Evolutionary conservation across 495 filamentous ascomycete species (phyloP).

Genomic region (Polyplosphaeria fusca): DNA sequence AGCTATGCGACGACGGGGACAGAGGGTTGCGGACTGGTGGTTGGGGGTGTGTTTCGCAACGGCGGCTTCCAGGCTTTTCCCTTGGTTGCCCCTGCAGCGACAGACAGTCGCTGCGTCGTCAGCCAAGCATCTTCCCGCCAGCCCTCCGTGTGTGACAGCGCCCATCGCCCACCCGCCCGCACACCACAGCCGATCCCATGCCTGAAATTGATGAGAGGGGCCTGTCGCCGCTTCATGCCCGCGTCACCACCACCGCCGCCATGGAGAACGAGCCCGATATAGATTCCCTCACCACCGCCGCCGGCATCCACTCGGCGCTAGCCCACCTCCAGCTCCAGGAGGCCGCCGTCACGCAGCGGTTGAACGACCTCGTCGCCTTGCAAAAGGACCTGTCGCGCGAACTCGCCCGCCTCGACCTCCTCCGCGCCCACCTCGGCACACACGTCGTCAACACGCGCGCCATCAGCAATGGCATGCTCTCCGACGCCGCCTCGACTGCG

Average conservation of each 20-base stretch:
- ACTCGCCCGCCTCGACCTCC: constrained; percentile 79
- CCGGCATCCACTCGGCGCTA: constrained; percentile 75
- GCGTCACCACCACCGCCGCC: constrained; percentile 15
- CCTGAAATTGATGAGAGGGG: neutral
- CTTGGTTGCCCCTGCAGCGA: constrained; percentile 1
- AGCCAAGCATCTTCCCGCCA: constrained; percentile 8
- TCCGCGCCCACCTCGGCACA: constrained; percentile 81
- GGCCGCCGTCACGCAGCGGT: constrained; percentile 64
- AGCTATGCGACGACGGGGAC: too few relatives aligned
- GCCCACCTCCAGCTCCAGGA: constrained; percentile 72
- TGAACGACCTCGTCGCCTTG: constrained; percentile 71
- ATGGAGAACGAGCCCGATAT: constrained; percentile 45
- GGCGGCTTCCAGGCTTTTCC: too few relatives aligned
- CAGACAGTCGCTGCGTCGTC: constrained; percentile 5
- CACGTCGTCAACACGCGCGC: constrained; percentile 80
- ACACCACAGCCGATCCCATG: neutral
- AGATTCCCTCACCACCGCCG: constrained; percentile 65
- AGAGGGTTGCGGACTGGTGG: too few relatives aligned
- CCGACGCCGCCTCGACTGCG: constrained; percentile 79
- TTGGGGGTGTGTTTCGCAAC: too few relatives aligned
- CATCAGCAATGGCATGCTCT: constrained; percentile 85
- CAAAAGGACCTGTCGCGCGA: constrained; percentile 82
- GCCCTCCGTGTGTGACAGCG: neutral
- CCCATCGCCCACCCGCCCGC: neutral
- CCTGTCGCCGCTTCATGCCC: constrained; percentile 1